Percentiles rank a stretch among this genome's conserved stretches.
phyloP scores from a whole-genome alignment of 73 alveolate species.

The Symbiodinium natans region DNA sequence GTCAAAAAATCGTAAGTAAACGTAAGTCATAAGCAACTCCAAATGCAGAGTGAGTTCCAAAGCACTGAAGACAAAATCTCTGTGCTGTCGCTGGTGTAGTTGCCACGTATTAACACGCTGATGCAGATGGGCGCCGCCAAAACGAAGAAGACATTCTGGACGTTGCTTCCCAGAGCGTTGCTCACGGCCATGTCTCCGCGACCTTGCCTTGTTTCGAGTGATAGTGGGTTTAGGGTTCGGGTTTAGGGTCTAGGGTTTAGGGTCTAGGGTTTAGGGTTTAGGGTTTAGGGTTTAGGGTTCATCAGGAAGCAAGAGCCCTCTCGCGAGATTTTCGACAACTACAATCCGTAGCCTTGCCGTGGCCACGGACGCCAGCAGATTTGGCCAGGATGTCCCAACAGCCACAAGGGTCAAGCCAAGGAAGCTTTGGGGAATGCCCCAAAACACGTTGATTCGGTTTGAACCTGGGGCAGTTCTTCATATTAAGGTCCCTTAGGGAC shows the following conservation, averaged over 20 bases:
- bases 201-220: conserved; percentile 11
- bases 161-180: conserved; percentile 69
- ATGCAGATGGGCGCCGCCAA: conserved; percentile 43
- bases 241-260: too few species aligned
- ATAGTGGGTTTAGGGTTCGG: not conserved
- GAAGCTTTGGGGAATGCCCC: conserved; percentile 47
- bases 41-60: not conserved
- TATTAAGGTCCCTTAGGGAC: too few species aligned
- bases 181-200: conserved; percentile 83
- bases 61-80: conserved; percentile 73
- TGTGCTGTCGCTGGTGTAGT: conserved; percentile 49
- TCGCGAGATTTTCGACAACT: too few species aligned
- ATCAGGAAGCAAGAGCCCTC: too few species aligned
- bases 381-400: conserved; percentile 70
- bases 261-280: too few species aligned
- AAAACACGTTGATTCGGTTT: conserved; percentile 41
- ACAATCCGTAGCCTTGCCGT: conserved; percentile 19
- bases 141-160: conserved; percentile 74
- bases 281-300: too few species aligned
- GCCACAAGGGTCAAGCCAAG: conserved; percentile 63
- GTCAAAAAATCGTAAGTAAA: not conserved
- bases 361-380: conserved; percentile 54
- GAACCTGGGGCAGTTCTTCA: too few species aligned
- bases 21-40: not conserved
- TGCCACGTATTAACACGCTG: conserved; percentile 37